Evolutionary conservation across 2,329 filamentous ascomycete species (phyloP).

Genomic region (Xylogone sp.): DNA sequence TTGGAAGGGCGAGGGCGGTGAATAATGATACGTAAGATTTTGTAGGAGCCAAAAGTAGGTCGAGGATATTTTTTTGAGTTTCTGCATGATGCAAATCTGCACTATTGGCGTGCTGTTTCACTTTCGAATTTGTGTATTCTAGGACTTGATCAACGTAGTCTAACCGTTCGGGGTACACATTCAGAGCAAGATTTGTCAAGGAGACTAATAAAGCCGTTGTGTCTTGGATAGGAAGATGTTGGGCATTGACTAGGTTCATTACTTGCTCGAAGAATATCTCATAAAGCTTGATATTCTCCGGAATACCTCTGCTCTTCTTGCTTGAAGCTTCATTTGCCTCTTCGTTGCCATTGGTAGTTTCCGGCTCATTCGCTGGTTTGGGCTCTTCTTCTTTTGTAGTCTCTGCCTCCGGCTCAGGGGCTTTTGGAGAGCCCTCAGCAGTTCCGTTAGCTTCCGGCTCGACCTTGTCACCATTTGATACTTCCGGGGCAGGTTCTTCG

Average conservation of each 20-base stretch:
- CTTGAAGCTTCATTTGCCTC: constrained; percentile 34
- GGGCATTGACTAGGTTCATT: constrained; percentile 85
- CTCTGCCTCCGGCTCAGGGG: constrained; percentile 32
- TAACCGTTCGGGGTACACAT: constrained; percentile 87
- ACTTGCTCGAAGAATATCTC: constrained; percentile 98
- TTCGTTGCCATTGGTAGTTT: constrained; percentile 25
- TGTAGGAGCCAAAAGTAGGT: constrained; percentile 84
- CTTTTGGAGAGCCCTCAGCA: constrained; percentile 29
- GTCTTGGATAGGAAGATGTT: constrained; percentile 89
- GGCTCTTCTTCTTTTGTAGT: constrained; percentile 41
- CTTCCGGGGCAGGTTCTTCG: constrained; percentile 17
- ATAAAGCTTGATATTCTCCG: constrained; percentile 81
- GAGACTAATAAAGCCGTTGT: constrained; percentile 94
- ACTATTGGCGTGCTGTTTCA: constrained; percentile 84
- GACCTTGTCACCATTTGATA: constrained; percentile 27
- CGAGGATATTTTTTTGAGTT: constrained; percentile 84
- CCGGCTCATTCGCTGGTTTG: constrained; percentile 16
- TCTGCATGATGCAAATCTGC: constrained; percentile 88
- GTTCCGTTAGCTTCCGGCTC: constrained; percentile 34
- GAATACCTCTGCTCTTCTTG: constrained; percentile 48
- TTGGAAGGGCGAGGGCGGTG: constrained; percentile 89
- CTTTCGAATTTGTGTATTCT: constrained; percentile 82
- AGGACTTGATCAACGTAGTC: constrained; percentile 96
- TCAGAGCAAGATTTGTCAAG: constrained; percentile 85
- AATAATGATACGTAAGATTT: constrained; percentile 91